These are phyloP conservation scores for Nakaseomyces nivariensis DNA, from an alignment of 1,139 yeast species.

Conservation along the genomic window DNA sequence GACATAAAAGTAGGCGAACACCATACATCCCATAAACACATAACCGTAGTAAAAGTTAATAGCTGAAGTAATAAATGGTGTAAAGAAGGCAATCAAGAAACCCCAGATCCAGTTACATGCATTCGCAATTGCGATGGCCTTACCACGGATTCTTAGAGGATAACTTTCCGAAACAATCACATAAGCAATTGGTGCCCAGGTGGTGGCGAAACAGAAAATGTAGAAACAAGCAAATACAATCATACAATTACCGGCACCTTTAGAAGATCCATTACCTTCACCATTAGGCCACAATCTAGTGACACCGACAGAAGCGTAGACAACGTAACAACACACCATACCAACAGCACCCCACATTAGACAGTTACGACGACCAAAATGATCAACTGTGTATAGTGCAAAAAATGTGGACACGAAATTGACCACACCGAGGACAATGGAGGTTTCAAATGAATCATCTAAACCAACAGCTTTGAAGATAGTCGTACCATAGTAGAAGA, in stretches of 20 bases:
- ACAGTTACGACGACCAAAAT: slow-evolving; percentile 57
- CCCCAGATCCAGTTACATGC: slow-evolving; percentile 72
- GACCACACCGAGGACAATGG: slow-evolving; percentile 66
- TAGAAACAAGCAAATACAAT: slow-evolving; percentile 68
- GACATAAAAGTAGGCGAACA: slow-evolving; percentile 50
- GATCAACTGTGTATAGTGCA: slow-evolving; percentile 56
- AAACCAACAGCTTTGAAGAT: slow-evolving; percentile 68
- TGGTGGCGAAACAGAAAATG: slow-evolving; percentile 69
- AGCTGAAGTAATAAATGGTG: slow-evolving; percentile 52
- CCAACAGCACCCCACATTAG: slow-evolving; percentile 52
- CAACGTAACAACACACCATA: slow-evolving; percentile 53
- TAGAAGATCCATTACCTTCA: slow-evolving; percentile 44
- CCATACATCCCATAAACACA: slow-evolving; percentile 62
- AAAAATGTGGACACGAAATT: slow-evolving; percentile 65
- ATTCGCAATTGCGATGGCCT: slow-evolving; percentile 64
- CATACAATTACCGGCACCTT: slow-evolving; percentile 61
- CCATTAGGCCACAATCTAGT: slow-evolving; percentile 49
- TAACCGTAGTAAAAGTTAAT: slow-evolving; percentile 44
- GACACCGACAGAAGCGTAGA: slow-evolving; percentile 60
- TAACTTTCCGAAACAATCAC: slow-evolving; percentile 64
- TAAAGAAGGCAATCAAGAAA: slow-evolving; percentile 63
- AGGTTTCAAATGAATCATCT: slow-evolving; percentile 59
- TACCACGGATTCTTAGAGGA: slow-evolving; percentile 67
- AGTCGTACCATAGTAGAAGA: slow-evolving; percentile 71
- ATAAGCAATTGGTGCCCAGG: slow-evolving; percentile 79